These are phyloP conservation scores for Lactarius vividus DNA, from an alignment of 768 basidiomycete genomes.

Conservation along the genomic window DNA sequence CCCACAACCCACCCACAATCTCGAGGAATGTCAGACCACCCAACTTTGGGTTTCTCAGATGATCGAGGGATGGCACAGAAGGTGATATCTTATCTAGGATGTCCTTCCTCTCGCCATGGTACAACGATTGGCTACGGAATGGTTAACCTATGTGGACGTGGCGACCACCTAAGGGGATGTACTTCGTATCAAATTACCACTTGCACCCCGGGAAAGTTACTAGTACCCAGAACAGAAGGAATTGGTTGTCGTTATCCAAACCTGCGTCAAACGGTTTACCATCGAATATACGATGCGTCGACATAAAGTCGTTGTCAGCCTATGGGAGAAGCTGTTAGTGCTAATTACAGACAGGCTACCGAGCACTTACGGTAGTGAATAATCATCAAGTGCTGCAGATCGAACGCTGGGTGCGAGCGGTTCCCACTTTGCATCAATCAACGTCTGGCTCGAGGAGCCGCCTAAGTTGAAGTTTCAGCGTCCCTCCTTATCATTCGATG, in stretches of 20 bases:
- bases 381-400: constrained; percentile 56
- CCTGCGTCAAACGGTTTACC: constrained; percentile 54
- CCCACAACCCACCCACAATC: neutral
- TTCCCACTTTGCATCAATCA: constrained; percentile 70
- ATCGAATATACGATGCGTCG: constrained; percentile 48
- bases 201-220: constrained; percentile 47
- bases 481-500: constrained; percentile 4
- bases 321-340: constrained; percentile 25
- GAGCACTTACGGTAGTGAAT: constrained; percentile 48
- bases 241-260: constrained; percentile 57
- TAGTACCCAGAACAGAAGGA: constrained; percentile 59
- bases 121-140: neutral
- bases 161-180: neutral
- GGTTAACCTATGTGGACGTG: neutral
- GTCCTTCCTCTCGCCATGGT: neutral
- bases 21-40: neutral
- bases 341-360: neutral
- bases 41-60: neutral
- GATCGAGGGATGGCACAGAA: neutral
- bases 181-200: neutral
- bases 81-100: neutral
- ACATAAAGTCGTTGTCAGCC: constrained; percentile 66
- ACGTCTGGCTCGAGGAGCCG: constrained; percentile 46
- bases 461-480: constrained; percentile 34
- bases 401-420: constrained; percentile 55